Conservation (phyloP, 2,329 filamentous ascomycete genomes). For the Claviceps spartinae region DNA sequence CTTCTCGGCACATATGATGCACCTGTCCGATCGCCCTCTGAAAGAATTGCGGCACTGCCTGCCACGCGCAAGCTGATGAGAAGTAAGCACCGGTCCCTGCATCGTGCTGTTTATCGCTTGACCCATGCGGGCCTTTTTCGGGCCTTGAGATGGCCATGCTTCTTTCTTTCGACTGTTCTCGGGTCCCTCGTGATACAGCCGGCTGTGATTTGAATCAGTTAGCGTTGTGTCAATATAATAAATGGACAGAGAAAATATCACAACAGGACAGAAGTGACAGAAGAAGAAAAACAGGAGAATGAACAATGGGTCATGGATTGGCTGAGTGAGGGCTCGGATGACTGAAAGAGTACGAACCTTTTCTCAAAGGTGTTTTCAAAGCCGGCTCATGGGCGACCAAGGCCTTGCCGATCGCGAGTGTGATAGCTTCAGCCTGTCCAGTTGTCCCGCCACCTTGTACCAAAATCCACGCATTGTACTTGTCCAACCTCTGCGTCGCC, state of each 20-base stretch:
- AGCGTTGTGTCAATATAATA: too few relatives aligned
- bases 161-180: slow-evolving; percentile 93
- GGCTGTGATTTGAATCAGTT: slow-evolving; percentile 36
- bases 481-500: slow-evolving; percentile 69
- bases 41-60: background rate
- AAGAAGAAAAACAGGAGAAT: background rate
- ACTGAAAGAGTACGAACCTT: slow-evolving; percentile 49
- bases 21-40: background rate
- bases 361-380: slow-evolving; percentile 73
- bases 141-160: slow-evolving; percentile 88
- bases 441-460: slow-evolving; percentile 81
- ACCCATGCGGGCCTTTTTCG: slow-evolving; percentile 98
- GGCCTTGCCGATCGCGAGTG: slow-evolving; percentile 77
- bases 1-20: background rate
- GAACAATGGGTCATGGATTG: background rate
- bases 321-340: slow-evolving; percentile 1
- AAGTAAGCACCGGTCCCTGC: background rate
- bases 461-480: slow-evolving; percentile 90
- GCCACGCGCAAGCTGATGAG: background rate
- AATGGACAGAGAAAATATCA: too few relatives aligned
- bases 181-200: slow-evolving; percentile 85
- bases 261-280: background rate
- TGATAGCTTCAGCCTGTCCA: slow-evolving; percentile 89
- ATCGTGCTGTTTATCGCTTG: slow-evolving; percentile 45
- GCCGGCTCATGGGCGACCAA: slow-evolving; percentile 83